Evolutionary conservation across 371 early-diverging fungal genomes (phyloP), one percentile per base, ranked within the genome.

Genomic region (Nematocida sp.): DNA sequence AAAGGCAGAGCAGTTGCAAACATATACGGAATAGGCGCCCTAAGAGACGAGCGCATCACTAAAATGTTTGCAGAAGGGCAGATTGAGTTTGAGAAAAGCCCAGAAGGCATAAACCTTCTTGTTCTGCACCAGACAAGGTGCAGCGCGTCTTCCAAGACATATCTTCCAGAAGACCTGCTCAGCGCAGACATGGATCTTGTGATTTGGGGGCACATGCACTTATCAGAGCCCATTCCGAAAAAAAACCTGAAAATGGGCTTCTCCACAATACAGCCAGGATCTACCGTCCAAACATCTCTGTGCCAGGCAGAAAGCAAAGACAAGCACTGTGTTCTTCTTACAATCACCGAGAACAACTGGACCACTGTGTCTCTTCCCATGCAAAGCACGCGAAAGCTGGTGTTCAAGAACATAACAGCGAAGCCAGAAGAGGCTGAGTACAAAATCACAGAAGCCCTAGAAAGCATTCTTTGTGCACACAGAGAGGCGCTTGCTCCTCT

Each of bases 151-250:
- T 85, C 87, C 2, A 91, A 88, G 45, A 88, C 87, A 76, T 91
- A 91, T 81, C 88, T 96, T 23, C 95, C 95, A 0, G 92, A 91
- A 80, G 84, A 86, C 7, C 90, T 90, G 75, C 76, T 96, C 13
- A 88, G 88, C 48, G 82, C 84, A 17, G 91, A 89, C 77, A 79
- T 98, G 60, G 86, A 96, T 78, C 78, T 98, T 21, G 87, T 96
- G 2, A 67, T 98, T 0, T 98, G 94, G 93, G 96, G 96, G 1
- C 97, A 96, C 82, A 96, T 96, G 83, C 99, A 98, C 84, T 92
- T 95, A 77, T 94, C 93, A 67, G 32, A 32, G 31, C 74, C 74
- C 13, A 29, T 32, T 11, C 80, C 86, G 34, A 88, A 92, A 29
- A 88, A 86, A 80, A 84, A 85, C 17, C 67, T 83, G 27, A 83